phyloP scores from a whole-genome alignment of 352 stramenopile species.

The Thraustotheca clavata region DNA sequence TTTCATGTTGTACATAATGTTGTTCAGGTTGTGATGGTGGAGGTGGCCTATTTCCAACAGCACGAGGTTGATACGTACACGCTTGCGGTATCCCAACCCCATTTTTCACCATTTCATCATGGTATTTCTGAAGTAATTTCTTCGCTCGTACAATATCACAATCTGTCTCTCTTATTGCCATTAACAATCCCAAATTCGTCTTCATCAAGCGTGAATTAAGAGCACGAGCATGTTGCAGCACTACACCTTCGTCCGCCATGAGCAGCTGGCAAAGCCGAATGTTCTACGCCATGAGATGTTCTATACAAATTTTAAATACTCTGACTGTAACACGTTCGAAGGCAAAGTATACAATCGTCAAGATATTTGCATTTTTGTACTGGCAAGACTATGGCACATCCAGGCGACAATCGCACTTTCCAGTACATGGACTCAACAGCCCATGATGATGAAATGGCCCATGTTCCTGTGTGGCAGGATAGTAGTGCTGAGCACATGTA shows the following conservation, averaged over 20 bases:
- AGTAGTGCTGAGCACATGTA: constrained; percentile 63
- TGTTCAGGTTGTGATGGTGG: not conserved
- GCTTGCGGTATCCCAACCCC: constrained; percentile 27
- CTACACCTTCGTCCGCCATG: constrained; percentile 16
- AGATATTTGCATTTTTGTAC: not conserved
- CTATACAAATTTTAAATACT: too few relatives aligned
- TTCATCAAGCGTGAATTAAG: constrained; percentile 49
- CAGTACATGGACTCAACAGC: constrained; percentile 9
- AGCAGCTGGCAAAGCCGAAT: not conserved
- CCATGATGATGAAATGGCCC: constrained; percentile 12
- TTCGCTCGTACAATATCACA: constrained; percentile 30
- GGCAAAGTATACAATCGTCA: not conserved
- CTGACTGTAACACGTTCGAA: not conserved
- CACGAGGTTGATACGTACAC: constrained; percentile 16
- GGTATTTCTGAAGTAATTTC: constrained; percentile 27
- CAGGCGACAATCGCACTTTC: not conserved
- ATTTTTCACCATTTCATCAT: constrained; percentile 23
- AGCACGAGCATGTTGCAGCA: constrained; percentile 28
- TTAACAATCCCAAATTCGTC: constrained; percentile 40
- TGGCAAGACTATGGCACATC: not conserved
- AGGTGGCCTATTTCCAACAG: not conserved
- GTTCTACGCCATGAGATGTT: not conserved
- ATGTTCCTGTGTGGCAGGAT: constrained; percentile 51
- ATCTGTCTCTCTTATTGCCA: constrained; percentile 41
- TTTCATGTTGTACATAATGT: not conserved